Evolutionary conservation across 495 filamentous ascomycete species (phyloP).

Genomic region (Baudoinia panamericana): DNA sequence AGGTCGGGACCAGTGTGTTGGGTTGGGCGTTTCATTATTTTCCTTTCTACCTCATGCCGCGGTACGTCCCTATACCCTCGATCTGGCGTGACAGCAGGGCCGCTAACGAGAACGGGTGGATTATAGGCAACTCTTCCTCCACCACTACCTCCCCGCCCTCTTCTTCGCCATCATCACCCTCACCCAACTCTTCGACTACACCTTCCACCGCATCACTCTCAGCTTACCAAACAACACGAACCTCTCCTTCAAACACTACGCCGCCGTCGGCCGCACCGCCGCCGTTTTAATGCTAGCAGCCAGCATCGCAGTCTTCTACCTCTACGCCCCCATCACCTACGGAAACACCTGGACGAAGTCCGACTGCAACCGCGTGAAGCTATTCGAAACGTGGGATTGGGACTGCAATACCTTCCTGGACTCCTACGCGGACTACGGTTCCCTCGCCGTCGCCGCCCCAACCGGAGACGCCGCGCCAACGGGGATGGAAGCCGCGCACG

Average conservation of each 20-base stretch:
- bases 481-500: constrained; percentile 11
- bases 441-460: constrained; percentile 1
- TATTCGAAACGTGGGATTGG: constrained; percentile 86
- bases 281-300: constrained; percentile 58
- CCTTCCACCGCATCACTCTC: constrained; percentile 50
- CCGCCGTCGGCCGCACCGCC: constrained; percentile 56
- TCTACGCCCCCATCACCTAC: constrained; percentile 82
- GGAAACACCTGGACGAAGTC: constrained; percentile 86
- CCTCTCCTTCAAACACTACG: constrained; percentile 57
- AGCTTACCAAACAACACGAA: constrained; percentile 35
- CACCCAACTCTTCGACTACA: constrained; percentile 80
- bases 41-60: constrained; percentile 95
- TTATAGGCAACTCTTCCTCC: constrained; percentile 69
- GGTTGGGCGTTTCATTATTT: constrained; percentile 96
- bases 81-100: too few species aligned
- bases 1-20: constrained; percentile 77
- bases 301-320: constrained; percentile 60
- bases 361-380: constrained; percentile 73
- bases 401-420: constrained; percentile 88
- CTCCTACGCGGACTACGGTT: constrained; percentile 32
- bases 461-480: constrained; percentile 5
- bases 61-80: constrained; percentile 24
- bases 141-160: constrained; percentile 92
- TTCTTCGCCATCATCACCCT: constrained; percentile 86
- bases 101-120: too few species aligned